phyloP scores from a whole-genome alignment of 495 filamentous ascomycete species.

The Penicilliopsis zonata region DNA sequence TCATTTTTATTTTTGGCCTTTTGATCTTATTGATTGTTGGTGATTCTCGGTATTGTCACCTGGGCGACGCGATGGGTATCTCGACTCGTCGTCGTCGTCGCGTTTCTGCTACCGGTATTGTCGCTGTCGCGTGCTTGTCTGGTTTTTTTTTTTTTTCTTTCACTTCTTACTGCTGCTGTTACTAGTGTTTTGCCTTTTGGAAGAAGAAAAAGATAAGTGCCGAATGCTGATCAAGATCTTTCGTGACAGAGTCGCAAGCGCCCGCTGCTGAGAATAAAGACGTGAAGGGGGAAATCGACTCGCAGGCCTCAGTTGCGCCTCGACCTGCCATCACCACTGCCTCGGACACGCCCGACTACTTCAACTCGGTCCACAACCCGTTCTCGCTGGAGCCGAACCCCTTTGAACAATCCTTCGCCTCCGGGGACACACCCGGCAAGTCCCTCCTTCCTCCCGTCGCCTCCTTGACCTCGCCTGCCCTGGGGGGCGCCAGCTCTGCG shows the following conservation, averaged over 20 bases:
- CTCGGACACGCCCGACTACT: constrained; percentile 64
- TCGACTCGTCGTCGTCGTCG: constrained; percentile 10
- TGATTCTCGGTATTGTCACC: too few relatives aligned
- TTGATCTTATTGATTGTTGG: too few relatives aligned
- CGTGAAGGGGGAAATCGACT: constrained; percentile 23
- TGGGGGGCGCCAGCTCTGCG: constrained; percentile 56
- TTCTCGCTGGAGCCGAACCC: constrained; percentile 85
- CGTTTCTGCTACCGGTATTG: constrained; percentile 10
- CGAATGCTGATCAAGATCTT: constrained; percentile 15
- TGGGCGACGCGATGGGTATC: constrained; percentile 10
- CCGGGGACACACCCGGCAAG: constrained; percentile 76
- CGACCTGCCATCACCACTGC: constrained; percentile 50
- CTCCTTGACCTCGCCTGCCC: constrained; percentile 78
- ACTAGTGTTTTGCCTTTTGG: too few relatives aligned
- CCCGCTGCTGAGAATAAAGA: constrained; percentile 32
- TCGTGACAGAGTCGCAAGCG: constrained; percentile 28
- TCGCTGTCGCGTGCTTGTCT: constrained; percentile 11
- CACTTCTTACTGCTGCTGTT: not conserved
- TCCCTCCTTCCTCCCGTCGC: constrained; percentile 86
- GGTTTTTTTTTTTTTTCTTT: constrained; percentile 5
- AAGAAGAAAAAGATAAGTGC: too few relatives aligned
- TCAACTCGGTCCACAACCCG: constrained; percentile 49
- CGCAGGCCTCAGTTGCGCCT: constrained; percentile 53
- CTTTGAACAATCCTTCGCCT: constrained; percentile 85
- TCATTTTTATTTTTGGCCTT: constrained; percentile 4